Conservation (phyloP, 257 asterid species). For the Echium plantagineum region DNA sequence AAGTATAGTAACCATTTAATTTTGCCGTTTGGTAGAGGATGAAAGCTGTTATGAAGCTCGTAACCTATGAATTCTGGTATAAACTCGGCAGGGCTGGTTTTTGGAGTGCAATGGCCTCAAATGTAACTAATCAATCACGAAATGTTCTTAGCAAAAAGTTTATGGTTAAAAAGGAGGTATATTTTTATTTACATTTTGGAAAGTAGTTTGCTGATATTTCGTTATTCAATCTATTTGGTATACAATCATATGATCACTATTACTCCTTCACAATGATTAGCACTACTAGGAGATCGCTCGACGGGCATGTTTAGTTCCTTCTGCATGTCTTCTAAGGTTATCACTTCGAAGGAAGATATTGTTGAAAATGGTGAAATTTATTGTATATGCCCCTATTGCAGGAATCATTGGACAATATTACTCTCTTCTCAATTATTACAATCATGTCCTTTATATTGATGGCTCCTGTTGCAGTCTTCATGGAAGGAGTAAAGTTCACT, state of each 20-base stretch:
- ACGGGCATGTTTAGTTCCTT: too few species aligned
- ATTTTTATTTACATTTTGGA: not conserved
- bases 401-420: constrained; percentile 48
- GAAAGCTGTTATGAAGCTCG: constrained; percentile 1
- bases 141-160: constrained; percentile 97
- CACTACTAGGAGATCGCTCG: too few species aligned
- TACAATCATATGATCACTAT: too few species aligned
- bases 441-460: constrained; percentile 41
- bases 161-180: constrained; percentile 91
- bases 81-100: constrained; percentile 63
- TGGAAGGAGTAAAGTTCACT: constrained; percentile 49
- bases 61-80: constrained; percentile 3
- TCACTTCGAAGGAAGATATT: too few species aligned
- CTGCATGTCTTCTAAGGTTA: too few species aligned
- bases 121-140: constrained; percentile 84
- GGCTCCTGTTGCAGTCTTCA: constrained; percentile 32
- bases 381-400: constrained; percentile 7
- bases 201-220: not conserved
- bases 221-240: too few species aligned
- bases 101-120: constrained; percentile 99
- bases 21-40: not conserved
- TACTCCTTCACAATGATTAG: too few species aligned
- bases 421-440: constrained; percentile 42
- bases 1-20: constrained; percentile 10
- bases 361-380: too few species aligned